Base-by-base conservation (phyloP, 202 grass and related monocot genomes). In the Hordeum pubiflorum region DNA sequence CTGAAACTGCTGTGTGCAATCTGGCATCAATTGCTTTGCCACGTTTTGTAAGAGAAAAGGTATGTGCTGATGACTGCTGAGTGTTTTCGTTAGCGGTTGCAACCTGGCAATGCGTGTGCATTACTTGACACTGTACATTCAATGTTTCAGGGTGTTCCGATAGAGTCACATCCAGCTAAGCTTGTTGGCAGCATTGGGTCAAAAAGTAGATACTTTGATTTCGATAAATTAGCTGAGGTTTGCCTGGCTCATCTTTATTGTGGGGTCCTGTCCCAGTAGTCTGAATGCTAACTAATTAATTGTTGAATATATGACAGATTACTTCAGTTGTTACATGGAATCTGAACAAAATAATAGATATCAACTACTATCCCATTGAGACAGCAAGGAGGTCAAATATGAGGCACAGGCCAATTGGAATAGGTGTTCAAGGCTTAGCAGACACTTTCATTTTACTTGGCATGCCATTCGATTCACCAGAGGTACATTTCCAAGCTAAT, bases 291-390 rank as follows among this genome's bases (percentile, higher is more conserved):
- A 65, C 10, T 70, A 37, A 80, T 78, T 40, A 65, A 54, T 14
- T 88, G 57, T 77, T 65, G 18, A 1, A 41, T 58, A 9, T 48
- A 24, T 71, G 38, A 39, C 83, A 98, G 92, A 65, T 95, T 71
- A 93, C 96, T 61, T 87, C 84, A 60, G 66, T 44, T 58, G 84
- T 98, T 17, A 88, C 90, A 20, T 74, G 18, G 10, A 93, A 98
- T 77, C 92, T 98, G 54, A 98, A 95, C 65, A 95, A 93, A 88
- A 91, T 98, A 61, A 95, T 98, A 71, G 90, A 93, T 85, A 58
- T 91, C 21, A 93, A 89, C 39, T 95, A 83, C 86, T 95, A 98
- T 40, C 96, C 95, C 0, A 63, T 95, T 81, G 92, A 93, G 75
- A 95, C 78, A 27, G 92, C 92, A 84, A 91, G 37, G 58, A 95